Base-by-base conservation (phyloP, 2,329 filamentous ascomycete genomes). In the Phialophora chinensis region DNA sequence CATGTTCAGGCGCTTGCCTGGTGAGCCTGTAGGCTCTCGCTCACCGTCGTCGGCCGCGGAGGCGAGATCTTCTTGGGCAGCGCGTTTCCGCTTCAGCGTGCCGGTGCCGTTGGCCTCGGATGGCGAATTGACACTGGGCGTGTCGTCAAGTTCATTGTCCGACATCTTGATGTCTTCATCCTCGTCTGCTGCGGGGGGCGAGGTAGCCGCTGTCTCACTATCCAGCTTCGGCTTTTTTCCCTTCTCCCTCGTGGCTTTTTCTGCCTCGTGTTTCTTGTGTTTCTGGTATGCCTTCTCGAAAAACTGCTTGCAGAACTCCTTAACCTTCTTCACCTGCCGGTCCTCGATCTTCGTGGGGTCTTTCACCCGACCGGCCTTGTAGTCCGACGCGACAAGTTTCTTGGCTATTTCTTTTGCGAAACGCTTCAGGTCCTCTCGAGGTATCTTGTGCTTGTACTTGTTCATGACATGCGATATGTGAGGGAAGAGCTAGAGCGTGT, bases 351-450 rank as follows among this genome's bases (percentile, higher is more conserved):
- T 87, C 27, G 87, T 91, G 0, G 93, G 94, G 74, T 97, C 90
- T 54, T 87, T 85, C 10, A 97, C 93, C n/a, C 92, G 89, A 56
- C 88, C 87, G 74, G 94, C 90, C 77, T 96, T 96, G 80, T 91
- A 97, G 77, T 98, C 94, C 0, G 92, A 95, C 20, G 91, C 87
- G 23, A 97, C 93, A 14, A 98, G 86, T 78, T 94, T 96, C 79
- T 97, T 97, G 64, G 88, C 88, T 55, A 94, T 86, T 77, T 90
- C 87, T 78, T 89, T 89, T 6, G 84, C 86, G 71, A 88, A 84
- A 50, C 86, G 82, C 75, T 90, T 90, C 52, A 89, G 75, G 66
- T 89, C 86, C 1, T 97, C 93, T 75, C 90, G 93, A 3, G 92
- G 91, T 25, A 98, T 87, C 78, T 92, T 93, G 74, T 93, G 86